Evolutionary conservation across 1,284 basidiomycete species (phyloP), one percentile per base, ranked within the genome.

Genomic region (Ganoderma meredithae): DNA sequence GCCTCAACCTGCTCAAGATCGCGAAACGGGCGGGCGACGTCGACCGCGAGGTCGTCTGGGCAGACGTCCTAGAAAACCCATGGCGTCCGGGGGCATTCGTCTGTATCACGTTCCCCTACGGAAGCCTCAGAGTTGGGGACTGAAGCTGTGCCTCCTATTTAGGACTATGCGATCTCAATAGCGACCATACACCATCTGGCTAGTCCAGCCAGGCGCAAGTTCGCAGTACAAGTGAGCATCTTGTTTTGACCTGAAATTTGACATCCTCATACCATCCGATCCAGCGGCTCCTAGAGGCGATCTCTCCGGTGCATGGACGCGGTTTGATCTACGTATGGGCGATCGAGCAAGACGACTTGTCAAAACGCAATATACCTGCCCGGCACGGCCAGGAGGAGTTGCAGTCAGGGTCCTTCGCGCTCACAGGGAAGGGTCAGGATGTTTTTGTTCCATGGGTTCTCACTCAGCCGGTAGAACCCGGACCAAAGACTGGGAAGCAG

Each of bases 251-350:
- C 52, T 17, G 6, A 40, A 39, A 62, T 31, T 47, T 56, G 53
- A 64, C 55, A 22, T 22, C 6, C 3, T 33, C 13, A 41, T 25
- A 27, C 33, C 6, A 4, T 13, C 53, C 25, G 0, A 2, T 36
- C 3, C 74, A 95, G 91, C 85, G 89, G 41, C 83, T 96, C 25
- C 77, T 96, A 19, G 84, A 87, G 66, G 83, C 85, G 15, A 87
- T 95, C 47, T 88, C 88, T 1, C 83, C 89, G 6, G 67, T 75
- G 1, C 87, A 92, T 73, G 92, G 95, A 12, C 89, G 95, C 8
- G 85, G 96, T 67, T 84, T 99, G 72, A 92, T 99, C 75, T 98
- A 98, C 75, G 98, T 99, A n/a, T 99, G 98, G 98, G 97, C 97
- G 0, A 88, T 94, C 64, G 96, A 98, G 77, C 98, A 99, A 82